Base-by-base conservation (phyloP, 2,329 filamentous ascomycete genomes). In the Bipolaris gigantea region DNA sequence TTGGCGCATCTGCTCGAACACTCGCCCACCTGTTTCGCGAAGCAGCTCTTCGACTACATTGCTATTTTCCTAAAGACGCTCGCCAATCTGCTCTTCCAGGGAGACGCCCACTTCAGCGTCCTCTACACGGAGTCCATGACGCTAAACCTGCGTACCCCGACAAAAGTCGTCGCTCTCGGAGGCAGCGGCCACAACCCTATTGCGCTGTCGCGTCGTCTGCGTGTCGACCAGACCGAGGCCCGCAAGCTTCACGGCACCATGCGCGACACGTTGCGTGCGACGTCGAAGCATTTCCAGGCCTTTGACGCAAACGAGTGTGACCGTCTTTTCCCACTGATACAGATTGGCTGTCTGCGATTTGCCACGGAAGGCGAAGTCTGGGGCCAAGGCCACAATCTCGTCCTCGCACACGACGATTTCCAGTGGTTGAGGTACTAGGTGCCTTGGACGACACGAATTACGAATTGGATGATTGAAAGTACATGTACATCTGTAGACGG, bases 41-140 rank as follows among this genome's bases (percentile, higher is more conserved):
- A 58, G 33, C 66, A 69, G 32, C 52, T 71, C 3, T 71, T 71
- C 52, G 65, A 70, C 38, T 71, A 71, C 54, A 64, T 69, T 38
- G 65, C 67, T 3, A 69, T 70, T 18, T 55, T 71, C 10, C 57
- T 71, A 18, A 69, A 69, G 46, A 61, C 66, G 1, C 50, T 70
- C 0, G 66, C 66, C 5, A 66, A 63, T 16, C 55, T 71, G 2
- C 58, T 69, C 8, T 58, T 56, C 5, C 39, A 59, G 11, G 66
- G 62, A 4, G 58, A 67, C 19, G 39, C 61, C 1, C 42, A 46
- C 15, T 67, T 67, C 48, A 61, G 56, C 15, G 48, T 69, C 4
- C 35, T 71, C 4, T 70, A 67, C 16, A 66, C 60, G 2, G 68
- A 71, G 44, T 52, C 45, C 8, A 61, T 71, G 56, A 64, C 65